phyloP scores from a whole-genome alignment of 768 basidiomycete genomes.

The Crassisporium funariophilum region DNA sequence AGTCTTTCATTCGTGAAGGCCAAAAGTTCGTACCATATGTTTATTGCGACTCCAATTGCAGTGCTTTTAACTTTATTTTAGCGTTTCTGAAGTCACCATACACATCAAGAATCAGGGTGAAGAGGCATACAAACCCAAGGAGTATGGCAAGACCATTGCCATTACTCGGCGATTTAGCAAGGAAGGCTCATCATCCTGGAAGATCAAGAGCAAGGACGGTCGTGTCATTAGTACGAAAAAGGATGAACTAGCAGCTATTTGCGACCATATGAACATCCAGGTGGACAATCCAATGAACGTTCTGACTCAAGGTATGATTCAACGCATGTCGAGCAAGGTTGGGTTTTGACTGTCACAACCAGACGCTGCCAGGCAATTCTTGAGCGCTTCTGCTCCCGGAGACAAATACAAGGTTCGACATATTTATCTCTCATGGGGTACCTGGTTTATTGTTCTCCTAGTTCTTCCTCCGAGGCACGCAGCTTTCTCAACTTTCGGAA shows the following conservation, averaged over 20 bases:
- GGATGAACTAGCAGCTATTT: conserved; percentile 85
- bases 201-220: conserved; percentile 72
- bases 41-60: not conserved
- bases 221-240: conserved; percentile 72
- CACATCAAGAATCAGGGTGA: conserved; percentile 87
- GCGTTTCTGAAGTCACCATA: conserved; percentile 76
- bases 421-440: not conserved
- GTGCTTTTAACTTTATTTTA: conserved; percentile 26
- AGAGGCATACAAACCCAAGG: conserved; percentile 81
- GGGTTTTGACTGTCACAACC: not conserved
- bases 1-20: conserved; percentile 84
- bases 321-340: not conserved
- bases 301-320: conserved; percentile 70
- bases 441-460: conserved; percentile 28
- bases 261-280: conserved; percentile 95
- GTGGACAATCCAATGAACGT: conserved; percentile 97
- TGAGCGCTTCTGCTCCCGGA: conserved; percentile 74
- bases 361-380: conserved; percentile 80
- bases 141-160: conserved; percentile 86
- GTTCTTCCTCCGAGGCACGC: conserved; percentile 96
- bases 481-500: conserved; percentile 82
- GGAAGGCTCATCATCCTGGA: conserved; percentile 79
- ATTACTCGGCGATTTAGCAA: conserved; percentile 81
- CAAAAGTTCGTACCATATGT: conserved; percentile 54
- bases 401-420: conserved; percentile 84